Base-by-base conservation (phyloP, 2,329 filamentous ascomycete genomes). In the Colletotrichum higginsianum region DNA sequence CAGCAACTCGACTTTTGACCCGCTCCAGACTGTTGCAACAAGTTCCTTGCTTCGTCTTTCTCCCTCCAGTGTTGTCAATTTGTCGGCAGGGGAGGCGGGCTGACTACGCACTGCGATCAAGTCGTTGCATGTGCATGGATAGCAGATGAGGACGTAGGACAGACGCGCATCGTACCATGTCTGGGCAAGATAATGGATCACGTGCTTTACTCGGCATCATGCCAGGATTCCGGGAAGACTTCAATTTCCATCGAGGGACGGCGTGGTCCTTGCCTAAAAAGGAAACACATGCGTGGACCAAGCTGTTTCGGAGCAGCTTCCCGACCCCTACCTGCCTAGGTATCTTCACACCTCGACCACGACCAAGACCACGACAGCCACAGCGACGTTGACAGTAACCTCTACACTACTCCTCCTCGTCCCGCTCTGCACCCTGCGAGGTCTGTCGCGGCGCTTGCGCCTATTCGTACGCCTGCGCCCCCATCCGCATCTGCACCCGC, bases 281-380 rank as follows among this genome's bases (percentile, higher is more conserved):
- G 66, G 69, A 53, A 72, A 65, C 52, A 21, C 66, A 70, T 70
- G 69, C 69, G 69, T 44, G 60, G 53, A 44, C 66, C 60, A 65
- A 58, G 47, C 66, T 47, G 66, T 72, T 71, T 72, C 69, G 58
- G 65, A 62, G 40, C 49, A 56, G 13, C 57, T 57, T 46, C 57
- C 64, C 57, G 57, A 68, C 42, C 30, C 64, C 50, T 52, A 62
- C 50, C 16, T 44, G 16, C 42, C 42, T 44, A 44, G 13, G 42
- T 18, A 15, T 15, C 42, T 44, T 15, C 42, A 26, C 16, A 18
- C 15, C 44, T 21, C 9, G 8, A 8, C 26, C n/a, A 4, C 42
- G 42, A 16, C n/a, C 23, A 13, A 40, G 30, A 56, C 18, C 21
- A 30, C 58, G 40, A 46, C 49, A 18, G 6, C 30, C 6, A 1